phyloP scores from a whole-genome alignment of 108 stramenopile genomes.

The Thalassiosira profunda region DNA sequence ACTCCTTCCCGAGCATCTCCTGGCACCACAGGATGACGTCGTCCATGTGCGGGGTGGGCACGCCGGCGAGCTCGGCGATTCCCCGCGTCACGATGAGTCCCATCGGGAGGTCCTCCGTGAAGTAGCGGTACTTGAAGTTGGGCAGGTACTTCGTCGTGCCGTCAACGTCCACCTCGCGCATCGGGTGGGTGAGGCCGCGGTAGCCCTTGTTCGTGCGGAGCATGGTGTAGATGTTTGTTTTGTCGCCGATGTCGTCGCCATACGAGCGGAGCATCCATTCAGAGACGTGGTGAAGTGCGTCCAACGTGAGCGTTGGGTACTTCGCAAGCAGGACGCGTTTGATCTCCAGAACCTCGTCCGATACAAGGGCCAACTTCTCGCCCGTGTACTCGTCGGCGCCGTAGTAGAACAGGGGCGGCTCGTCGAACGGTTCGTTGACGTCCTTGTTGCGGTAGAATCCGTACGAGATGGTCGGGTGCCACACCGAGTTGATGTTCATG shows the following conservation, averaged over 20 bases:
- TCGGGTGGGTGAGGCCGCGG: constrained; percentile 58
- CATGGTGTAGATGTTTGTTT: constrained; percentile 57
- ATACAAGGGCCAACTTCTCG: constrained; percentile 45
- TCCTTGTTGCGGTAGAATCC: constrained; percentile 57
- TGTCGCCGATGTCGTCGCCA: constrained; percentile 63
- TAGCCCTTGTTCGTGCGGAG: constrained; percentile 61
- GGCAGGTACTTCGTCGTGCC: constrained; percentile 53
- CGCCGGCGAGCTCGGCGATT: constrained; percentile 62
- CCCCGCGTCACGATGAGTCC: constrained; percentile 63
- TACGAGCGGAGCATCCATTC: constrained; percentile 62
- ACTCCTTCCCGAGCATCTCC: constrained; percentile 57
- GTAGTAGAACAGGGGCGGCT: constrained; percentile 61
- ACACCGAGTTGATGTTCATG: constrained; percentile 67
- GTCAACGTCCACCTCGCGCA: constrained; percentile 28
- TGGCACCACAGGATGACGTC: constrained; percentile 65
- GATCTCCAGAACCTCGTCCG: constrained; percentile 52
- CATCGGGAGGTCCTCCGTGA: constrained; percentile 62
- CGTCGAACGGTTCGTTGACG: constrained; percentile 47
- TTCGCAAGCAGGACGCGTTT: constrained; percentile 31
- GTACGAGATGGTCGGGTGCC: constrained; percentile 65
- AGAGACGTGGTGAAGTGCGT: constrained; percentile 43
- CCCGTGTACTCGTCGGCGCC: constrained; percentile 65
- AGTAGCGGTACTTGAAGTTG: constrained; percentile 66
- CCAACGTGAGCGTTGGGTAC: constrained; percentile 44
- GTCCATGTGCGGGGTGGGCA: constrained; percentile 61